Conservation (phyloP, 2,329 filamentous ascomycete genomes). For the Cercospora sp. region DNA sequence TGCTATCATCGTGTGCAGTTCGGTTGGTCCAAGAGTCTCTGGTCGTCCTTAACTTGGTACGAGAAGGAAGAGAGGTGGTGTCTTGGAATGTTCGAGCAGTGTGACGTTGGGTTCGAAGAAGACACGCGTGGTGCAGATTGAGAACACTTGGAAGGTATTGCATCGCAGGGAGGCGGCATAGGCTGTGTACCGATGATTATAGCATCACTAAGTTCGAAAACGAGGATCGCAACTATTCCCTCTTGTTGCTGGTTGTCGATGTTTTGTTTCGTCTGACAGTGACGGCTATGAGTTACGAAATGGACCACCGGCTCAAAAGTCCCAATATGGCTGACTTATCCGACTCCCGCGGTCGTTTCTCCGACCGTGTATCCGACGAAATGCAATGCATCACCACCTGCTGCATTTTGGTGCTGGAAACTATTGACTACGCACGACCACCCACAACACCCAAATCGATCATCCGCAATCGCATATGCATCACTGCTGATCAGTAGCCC, state of each 20-base stretch:
- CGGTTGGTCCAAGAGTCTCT: neutral
- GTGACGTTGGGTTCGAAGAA: neutral
- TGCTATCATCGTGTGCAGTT: neutral
- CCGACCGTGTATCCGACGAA: neutral
- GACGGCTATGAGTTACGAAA: neutral
- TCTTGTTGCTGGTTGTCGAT: neutral
- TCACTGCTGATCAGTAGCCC: slow-evolving; percentile 21
- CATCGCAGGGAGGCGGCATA: neutral
- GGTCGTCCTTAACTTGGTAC: neutral
- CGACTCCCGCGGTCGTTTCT: neutral
- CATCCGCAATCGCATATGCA: slow-evolving; percentile 14
- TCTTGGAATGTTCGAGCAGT: neutral
- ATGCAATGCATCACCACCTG: slow-evolving; percentile 4
- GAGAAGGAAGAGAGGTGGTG: neutral
- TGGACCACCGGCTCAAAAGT: neutral
- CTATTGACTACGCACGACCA: neutral
- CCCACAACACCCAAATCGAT: neutral
- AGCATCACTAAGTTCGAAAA: no score
- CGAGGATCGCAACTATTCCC: no score
- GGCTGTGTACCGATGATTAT: neutral
- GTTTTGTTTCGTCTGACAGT: neutral
- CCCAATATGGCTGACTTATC: neutral
- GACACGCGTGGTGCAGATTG: neutral
- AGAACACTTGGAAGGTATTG: neutral
- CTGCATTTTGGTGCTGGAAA: neutral